phyloP scores from a whole-genome alignment of 257 asterid genomes.

The Solanum virginianum region DNA sequence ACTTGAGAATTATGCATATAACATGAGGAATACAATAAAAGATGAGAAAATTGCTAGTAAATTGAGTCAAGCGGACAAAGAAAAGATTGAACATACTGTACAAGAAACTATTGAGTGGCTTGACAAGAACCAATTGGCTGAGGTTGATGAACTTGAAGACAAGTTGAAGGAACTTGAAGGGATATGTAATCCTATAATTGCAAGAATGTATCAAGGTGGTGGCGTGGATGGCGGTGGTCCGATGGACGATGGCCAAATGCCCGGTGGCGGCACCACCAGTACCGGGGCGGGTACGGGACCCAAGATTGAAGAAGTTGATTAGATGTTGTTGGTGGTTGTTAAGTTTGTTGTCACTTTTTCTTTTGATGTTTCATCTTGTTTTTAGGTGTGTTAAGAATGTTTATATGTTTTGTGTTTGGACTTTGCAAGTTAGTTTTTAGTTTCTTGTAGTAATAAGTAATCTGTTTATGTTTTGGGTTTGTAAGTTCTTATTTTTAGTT shows the following conservation, averaged over 20 bases:
- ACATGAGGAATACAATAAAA: constrained; percentile 51
- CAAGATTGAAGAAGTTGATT: constrained; percentile 55
- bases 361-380: neutral
- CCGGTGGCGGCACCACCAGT: neutral
- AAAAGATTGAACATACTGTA: constrained; percentile 28
- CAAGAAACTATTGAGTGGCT: constrained; percentile 40
- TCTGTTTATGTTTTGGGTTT: neutral
- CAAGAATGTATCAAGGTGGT: constrained; percentile 38
- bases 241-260: neutral
- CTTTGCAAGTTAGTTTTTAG: neutral
- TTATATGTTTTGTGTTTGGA: neutral
- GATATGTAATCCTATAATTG: constrained; percentile 39
- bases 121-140: constrained; percentile 46
- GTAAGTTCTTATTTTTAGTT: too few relatives aligned
- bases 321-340: neutral
- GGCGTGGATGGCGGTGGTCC: neutral
- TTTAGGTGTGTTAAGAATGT: neutral
- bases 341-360: neutral
- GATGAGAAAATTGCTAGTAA: constrained; percentile 39
- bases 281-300: constrained; percentile 21
- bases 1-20: constrained; percentile 40
- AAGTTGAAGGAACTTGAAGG: constrained; percentile 42
- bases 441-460: neutral
- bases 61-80: constrained; percentile 22
- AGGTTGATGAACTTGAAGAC: constrained; percentile 52